phyloP scores from a whole-genome alignment of 257 asterid species.

The Solanum stenotomum region DNA sequence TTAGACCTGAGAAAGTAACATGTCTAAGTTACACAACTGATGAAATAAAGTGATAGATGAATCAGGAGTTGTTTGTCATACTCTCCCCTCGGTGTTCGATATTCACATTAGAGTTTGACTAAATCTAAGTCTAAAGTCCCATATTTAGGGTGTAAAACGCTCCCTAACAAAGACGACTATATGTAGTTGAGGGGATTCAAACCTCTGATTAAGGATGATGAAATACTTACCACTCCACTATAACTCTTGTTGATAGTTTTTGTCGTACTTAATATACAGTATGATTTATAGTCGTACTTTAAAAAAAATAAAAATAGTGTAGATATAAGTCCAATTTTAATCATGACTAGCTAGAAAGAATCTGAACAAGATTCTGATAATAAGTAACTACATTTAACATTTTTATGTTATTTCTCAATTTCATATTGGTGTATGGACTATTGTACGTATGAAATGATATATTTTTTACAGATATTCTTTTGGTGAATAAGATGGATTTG shows the following conservation, averaged over 20 bases:
- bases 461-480: not conserved
- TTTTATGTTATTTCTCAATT: not conserved
- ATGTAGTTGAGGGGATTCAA: no score
- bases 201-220: no score
- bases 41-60: not conserved
- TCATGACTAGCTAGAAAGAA: not conserved
- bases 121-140: fast-evolving
- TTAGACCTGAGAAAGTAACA: not conserved
- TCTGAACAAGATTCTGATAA: not conserved
- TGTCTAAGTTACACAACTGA: not conserved
- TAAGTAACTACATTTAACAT: not conserved
- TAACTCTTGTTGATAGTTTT: not conserved
- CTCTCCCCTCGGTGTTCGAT: no score
- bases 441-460: not conserved
- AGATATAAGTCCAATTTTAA: not conserved
- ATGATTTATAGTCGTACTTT: not conserved
- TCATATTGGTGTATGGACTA: not conserved
- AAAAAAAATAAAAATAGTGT: no score
- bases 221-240: no score
- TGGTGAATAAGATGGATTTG: not conserved
- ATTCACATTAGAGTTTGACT: no score
- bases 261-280: not conserved
- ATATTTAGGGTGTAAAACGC: no score
- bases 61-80: not conserved
- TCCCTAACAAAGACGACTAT: no score